These are phyloP conservation scores for Mycena vulgaris DNA, from an alignment of 768 basidiomycete species.

Conservation along the genomic window DNA sequence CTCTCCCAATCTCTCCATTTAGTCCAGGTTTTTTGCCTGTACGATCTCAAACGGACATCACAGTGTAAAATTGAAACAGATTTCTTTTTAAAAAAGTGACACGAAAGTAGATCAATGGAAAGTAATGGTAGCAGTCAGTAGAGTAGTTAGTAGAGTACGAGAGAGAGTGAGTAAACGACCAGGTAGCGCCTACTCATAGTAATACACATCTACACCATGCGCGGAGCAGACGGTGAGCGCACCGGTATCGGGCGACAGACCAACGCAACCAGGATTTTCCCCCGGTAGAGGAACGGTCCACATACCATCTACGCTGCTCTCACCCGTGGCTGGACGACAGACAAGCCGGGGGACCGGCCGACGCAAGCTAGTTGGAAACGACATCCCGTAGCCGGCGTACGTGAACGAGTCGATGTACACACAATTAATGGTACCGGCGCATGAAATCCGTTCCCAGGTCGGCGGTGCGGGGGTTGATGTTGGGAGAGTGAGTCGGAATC, in stretches of 20 bases:
- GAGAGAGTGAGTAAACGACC: background rate
- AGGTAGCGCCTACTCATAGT: constrained; percentile 14
- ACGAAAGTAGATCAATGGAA: background rate
- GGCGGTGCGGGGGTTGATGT: background rate
- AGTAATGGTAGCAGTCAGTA: background rate
- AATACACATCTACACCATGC: constrained; percentile 14
- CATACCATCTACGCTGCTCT: background rate
- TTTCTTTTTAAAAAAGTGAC: background rate
- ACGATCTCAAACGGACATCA: too few relatives aligned
- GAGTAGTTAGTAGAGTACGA: background rate
- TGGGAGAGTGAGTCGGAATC: constrained; percentile 21
- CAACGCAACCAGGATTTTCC: background rate
- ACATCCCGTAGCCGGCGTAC: constrained; percentile 12
- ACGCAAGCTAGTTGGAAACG: background rate
- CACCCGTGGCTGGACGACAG: constrained; percentile 15
- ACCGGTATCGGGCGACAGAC: constrained; percentile 12
- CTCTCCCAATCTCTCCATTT: too few relatives aligned
- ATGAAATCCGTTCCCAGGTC: constrained; percentile 2
- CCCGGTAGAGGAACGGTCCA: constrained; percentile 13
- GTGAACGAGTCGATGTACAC: too few relatives aligned
- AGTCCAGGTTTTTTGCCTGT: too few relatives aligned
- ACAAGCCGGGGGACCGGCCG: constrained; percentile 1
- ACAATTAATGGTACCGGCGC: background rate
- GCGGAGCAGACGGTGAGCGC: too few relatives aligned
- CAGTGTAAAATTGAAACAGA: too few relatives aligned